Base-by-base conservation (phyloP, 2,329 filamentous ascomycete species). In the Ceratocystiopsis minuta region DNA sequence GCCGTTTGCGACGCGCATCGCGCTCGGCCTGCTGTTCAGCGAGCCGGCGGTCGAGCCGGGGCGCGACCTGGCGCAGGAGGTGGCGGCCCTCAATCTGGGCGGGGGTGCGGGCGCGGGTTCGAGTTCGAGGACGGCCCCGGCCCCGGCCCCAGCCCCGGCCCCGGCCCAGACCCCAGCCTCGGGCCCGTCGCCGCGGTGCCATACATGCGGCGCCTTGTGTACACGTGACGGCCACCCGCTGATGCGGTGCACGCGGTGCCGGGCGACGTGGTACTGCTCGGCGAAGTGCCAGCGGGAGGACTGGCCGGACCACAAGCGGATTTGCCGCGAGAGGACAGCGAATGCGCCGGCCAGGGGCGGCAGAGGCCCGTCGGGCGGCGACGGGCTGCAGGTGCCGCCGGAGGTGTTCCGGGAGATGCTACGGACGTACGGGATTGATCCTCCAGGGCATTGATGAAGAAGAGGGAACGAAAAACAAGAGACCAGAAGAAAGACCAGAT, bases 11-110 rank as follows among this genome's bases (percentile, higher is more conserved):
- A 70, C 74, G 24, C 64, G 75, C 6, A 57, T 73, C 6, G 71
- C 70, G 5, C 70, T 78, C 48, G 76, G 72, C 43, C 70, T 70
- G 0, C 55, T 59, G 0, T 78, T 64, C 50, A 55, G 66, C 10
- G 57, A 60, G 17, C 58, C 60, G 0, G 57, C 61, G 11, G 60
- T 65, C 1, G 66, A 69, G 49, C 53, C 62, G 18, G 16, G 46
- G 61, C 0, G 57, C 61, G 17, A 42, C 37, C 42, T 40, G n/a
- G n/a, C n/a, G n/a, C 18, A 18, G 17, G 31, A 32, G 12, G 18
- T 20, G n/a, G 35, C n/a, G n/a, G n/a, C n/a, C n/a, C n/a, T n/a
- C n/a, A n/a, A n/a, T n/a, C n/a, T n/a, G 18, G 14, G 17, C n/a
- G 11, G 9, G n/a, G 11, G 24, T n/a, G 17, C 17, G 34, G 28